Base-by-base conservation (phyloP, 768 basidiomycete species). In the Naematelia aurantialba region DNA sequence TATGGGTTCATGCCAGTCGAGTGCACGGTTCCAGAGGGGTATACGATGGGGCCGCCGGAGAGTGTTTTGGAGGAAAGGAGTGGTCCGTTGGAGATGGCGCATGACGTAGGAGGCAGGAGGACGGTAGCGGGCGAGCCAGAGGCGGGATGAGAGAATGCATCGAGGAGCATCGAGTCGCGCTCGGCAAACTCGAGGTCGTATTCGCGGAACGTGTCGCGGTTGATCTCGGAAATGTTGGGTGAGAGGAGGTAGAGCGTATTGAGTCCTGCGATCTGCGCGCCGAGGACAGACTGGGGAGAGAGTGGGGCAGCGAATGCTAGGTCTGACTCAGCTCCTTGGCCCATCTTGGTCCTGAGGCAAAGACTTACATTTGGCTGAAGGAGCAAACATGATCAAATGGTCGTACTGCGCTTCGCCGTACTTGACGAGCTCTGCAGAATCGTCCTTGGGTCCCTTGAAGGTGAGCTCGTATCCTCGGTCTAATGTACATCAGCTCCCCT, bases 161-260 rank as follows among this genome's bases (percentile, higher is more conserved):
- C 93, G 61, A 94, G 73, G 50, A 96, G 83, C 1, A 87, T 86
- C 0, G 87, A 87, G 1, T 86, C 86, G 1, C 91, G 88, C 4
- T 91, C 89, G 17, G 89, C 88, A 24, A 90, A 86, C 53, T 91
- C 84, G 56, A 98, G 82, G 34, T 88, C 89, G 81, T 98, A 98
- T 80, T 99, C 96, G 50, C 89, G 77, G 0, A 91, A 89, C 55
- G 94, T 93, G 79, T 44, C 88, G 80, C 1, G 85, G 86, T 78
- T 87, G 83, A 79, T 83, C 86, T 66, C 79, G 5, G 76, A 67
- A 42, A 79, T 54, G 22, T 58, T 42, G 12, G 87, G 80, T 1
- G 89, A 87, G 59, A 94, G 83, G 2, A 87, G 84, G 66, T 96
- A 79, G 64, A 99, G 83, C 56, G 98, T 80, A 80, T 97, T 96